Percentiles rank a stretch among this genome's conserved stretches.
phyloP scores from a whole-genome alignment of 1,139 yeast genomes.

The Magnusiomyces suaveolens region DNA sequence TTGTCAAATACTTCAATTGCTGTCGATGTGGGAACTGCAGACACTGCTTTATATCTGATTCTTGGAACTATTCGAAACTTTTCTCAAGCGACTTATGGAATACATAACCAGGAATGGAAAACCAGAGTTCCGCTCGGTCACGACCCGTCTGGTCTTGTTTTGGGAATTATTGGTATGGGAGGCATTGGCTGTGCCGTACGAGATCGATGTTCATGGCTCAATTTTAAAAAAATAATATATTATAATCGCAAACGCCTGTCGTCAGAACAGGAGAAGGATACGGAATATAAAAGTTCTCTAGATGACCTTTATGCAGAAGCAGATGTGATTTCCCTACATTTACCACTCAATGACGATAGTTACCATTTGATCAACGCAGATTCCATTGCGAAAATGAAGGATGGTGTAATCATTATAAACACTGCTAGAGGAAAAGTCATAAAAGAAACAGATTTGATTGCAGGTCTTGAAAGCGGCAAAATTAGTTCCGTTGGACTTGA shows the following conservation, averaged over 20 bases:
- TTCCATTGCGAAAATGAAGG: constrained; percentile 50
- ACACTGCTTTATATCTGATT: constrained; percentile 52
- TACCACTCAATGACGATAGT: constrained; percentile 49
- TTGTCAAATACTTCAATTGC: constrained; percentile 60
- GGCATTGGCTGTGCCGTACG: constrained; percentile 71
- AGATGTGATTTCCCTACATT: constrained; percentile 53
- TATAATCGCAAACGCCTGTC: constrained; percentile 50
- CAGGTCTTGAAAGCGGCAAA: constrained; percentile 58
- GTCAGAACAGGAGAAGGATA: constrained; percentile 44
- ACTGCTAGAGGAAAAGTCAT: constrained; percentile 61
- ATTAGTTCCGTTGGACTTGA: constrained; percentile 70
- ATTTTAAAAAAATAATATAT: constrained; percentile 51
- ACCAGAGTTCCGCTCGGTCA: constrained; percentile 30
- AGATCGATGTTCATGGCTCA: constrained; percentile 55
- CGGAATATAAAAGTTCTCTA: constrained; percentile 43
- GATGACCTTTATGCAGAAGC: constrained; percentile 48
- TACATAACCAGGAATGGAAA: constrained; percentile 34
- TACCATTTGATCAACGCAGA: constrained; percentile 49
- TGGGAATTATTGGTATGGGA: constrained; percentile 74
- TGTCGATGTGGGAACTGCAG: constrained; percentile 71
- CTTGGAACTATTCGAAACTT: constrained; percentile 56
- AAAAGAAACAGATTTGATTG: constrained; percentile 61
- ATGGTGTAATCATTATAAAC: constrained; percentile 57
- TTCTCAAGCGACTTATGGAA: constrained; percentile 32
- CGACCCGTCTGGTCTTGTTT: constrained; percentile 54